Evolutionary conservation across 2,329 filamentous ascomycete species (phyloP).

Genomic region (Pseudogymnoascus destructans): DNA sequence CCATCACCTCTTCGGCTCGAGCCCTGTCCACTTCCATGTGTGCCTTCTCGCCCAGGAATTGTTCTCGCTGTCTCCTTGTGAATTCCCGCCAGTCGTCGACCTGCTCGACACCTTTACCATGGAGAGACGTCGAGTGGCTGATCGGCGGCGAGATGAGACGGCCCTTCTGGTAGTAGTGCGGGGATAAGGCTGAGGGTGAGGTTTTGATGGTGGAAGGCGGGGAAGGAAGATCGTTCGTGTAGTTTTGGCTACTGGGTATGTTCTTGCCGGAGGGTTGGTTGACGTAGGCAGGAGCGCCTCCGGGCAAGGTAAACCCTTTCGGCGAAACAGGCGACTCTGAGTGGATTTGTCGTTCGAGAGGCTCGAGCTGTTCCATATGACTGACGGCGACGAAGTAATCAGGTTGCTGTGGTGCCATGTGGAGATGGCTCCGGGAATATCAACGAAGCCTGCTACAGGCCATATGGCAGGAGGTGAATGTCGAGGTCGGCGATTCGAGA

Average conservation of each 20-base stretch:
- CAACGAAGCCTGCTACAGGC: not conserved
- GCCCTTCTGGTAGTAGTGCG: slow-evolving; percentile 3
- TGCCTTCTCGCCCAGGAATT: slow-evolving; percentile 24
- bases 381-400: not conserved
- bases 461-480: not conserved
- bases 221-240: slow-evolving; percentile 4
- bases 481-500: not conserved
- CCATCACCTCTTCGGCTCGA: slow-evolving; percentile 24
- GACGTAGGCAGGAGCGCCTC: not conserved
- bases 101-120: slow-evolving; percentile 7
- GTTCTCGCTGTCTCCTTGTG: slow-evolving; percentile 21
- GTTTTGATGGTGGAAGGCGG: slow-evolving; percentile 5
- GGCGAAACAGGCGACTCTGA: slow-evolving; percentile 5
- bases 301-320: not conserved
- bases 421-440: not conserved
- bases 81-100: slow-evolving; percentile 25
- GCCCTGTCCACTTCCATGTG: slow-evolving; percentile 24
- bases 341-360: not conserved
- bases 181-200: not conserved
- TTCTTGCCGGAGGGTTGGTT: not conserved
- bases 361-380: not conserved
- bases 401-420: not conserved
- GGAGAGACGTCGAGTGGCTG: slow-evolving; percentile 3
- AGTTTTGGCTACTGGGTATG: not conserved
- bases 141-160: slow-evolving; percentile 3